A percentile compares a stretch with the other conserved stretches of the same genome.
Conservation (phyloP, 2,329 filamentous ascomycete species). For the Periconia digitata region DNA sequence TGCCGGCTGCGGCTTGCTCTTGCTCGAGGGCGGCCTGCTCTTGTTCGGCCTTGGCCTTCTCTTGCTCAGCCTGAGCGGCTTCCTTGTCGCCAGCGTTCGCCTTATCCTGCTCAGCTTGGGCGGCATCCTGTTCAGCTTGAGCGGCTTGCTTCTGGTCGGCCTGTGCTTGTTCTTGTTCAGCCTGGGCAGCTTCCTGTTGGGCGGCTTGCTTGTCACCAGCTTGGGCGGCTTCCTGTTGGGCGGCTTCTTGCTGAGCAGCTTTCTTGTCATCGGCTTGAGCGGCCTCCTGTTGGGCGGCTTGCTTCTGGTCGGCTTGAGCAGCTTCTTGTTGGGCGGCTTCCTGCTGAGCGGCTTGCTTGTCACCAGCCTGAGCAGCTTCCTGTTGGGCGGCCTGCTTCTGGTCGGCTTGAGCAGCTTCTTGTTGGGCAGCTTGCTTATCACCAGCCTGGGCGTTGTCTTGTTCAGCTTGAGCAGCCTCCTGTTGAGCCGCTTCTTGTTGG, state of each 20-base stretch:
- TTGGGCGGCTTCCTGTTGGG: background rate
- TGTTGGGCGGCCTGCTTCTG: conserved; percentile 3
- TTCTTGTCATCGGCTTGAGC: background rate
- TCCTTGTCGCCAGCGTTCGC: conserved; percentile 2
- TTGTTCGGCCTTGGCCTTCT: background rate
- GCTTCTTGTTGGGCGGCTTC: background rate
- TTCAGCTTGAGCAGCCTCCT: too few relatives aligned
- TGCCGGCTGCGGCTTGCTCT: conserved; percentile 7
- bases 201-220: background rate
- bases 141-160: conserved; percentile 9
- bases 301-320: conserved; percentile 2
- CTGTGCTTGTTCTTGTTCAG: background rate
- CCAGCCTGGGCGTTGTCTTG: background rate
- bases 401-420: conserved; percentile 4
- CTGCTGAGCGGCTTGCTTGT: conserved; percentile 3
- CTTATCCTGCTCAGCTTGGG: background rate
- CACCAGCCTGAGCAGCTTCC: conserved; percentile 4
- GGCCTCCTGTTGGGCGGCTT: background rate
- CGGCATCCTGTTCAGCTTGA: conserved; percentile 15
- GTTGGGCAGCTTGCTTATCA: background rate
- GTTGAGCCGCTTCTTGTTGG: conserved; percentile 1
- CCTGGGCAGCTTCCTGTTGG: background rate
- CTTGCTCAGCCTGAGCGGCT: background rate
- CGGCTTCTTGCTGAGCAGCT: background rate
- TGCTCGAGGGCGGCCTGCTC: background rate